Base-by-base conservation (phyloP, 768 basidiomycete genomes). In the Mycena belliarum region DNA sequence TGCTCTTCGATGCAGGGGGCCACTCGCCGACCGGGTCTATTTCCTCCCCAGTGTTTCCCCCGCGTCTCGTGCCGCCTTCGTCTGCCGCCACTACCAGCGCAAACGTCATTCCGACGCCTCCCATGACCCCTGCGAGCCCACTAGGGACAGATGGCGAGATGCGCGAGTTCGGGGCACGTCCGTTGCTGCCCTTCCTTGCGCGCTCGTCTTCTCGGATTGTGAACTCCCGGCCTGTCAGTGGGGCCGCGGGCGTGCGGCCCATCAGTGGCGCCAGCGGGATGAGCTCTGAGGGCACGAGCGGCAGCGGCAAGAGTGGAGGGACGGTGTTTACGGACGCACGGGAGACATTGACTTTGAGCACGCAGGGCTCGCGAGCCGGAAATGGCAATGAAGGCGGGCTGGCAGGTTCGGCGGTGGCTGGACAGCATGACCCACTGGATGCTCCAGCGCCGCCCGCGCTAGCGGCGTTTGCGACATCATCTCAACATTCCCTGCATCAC, bases 361-460 rank as follows among this genome's bases (percentile, higher is more conserved):
- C 60, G 42, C 23, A 37, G 24, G 55, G 49, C 29, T 51, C 59
- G 28, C 35, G 44, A 10, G 48, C 52, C n/a, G n/a, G n/a, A n/a
- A n/a, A n/a, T n/a, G n/a, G n/a, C n/a, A n/a, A n/a, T n/a, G n/a
- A n/a, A n/a, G n/a, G n/a, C n/a, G n/a, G n/a, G n/a, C n/a, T n/a
- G n/a, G n/a, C n/a, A n/a, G n/a, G n/a, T n/a, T n/a, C n/a, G n/a
- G n/a, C n/a, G n/a, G n/a, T n/a, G n/a, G n/a, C n/a, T n/a, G n/a
- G n/a, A n/a, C n/a, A n/a, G n/a, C n/a, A n/a, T n/a, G 62, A 63
- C 48, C 62, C 62, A n/a, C 55, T 63, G 3, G 62, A 63, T 38
- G 9, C 29, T 15, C 62, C 62, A 9, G 62, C 62, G 20, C 62
- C 62, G 4, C 28, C 44, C 1, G 41, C 58, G 47, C 18, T 51